Base-by-base conservation (phyloP, 2,329 filamentous ascomycete species). In the Dryadomyces quercivorus region DNA sequence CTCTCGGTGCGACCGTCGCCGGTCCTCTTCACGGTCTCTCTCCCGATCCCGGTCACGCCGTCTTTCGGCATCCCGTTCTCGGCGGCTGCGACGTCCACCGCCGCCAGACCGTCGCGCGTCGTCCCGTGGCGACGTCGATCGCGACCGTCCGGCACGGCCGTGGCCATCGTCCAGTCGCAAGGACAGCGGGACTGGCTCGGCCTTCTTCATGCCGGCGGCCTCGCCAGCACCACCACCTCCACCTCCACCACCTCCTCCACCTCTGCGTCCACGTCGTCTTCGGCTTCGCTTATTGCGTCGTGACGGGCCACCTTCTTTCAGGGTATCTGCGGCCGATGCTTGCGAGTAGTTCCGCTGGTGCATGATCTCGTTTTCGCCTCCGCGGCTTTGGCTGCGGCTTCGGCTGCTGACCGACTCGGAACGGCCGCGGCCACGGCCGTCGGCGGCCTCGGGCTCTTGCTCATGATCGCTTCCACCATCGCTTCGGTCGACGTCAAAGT, bases 1-100 rank as follows among this genome's bases (percentile, higher is more conserved):
- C 21, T 51, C 55, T 21, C 52, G 26, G n/a, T 53, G 49, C 3
- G 40, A 47, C 12, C 38, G 47, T 20, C 52, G 21, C 16, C 34
- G 40, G 13, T 47, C 51, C 1, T 26, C 22, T 16, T 46, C 51
- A 7, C 43, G 22, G n/a, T 43, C 49, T 12, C 38, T n/a, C 6
- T 51, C 49, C 5, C 49, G 49, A 6, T 55, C 55, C 5, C 52
- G 52, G 2, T 57, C 49, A n/a, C 40, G 44, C 1, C 54, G 36
- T 40, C 36, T 31, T 9, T 53, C 52, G 2, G 13, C n/a, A 2
- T 54, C 47, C 18, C 53, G 53, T 1, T 47, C 54, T 61, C 61
- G 55, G 62, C 60, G 36, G 67, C 66, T 55, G 69, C 74, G 60
- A 67, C 69, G 44, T 74, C 71, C 45, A 68, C 63, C 18, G 61